Evolutionary conservation across 2,329 filamentous ascomycete species (phyloP), one percentile per base, ranked within the genome.

Genomic region (Alternaria burnsii): DNA sequence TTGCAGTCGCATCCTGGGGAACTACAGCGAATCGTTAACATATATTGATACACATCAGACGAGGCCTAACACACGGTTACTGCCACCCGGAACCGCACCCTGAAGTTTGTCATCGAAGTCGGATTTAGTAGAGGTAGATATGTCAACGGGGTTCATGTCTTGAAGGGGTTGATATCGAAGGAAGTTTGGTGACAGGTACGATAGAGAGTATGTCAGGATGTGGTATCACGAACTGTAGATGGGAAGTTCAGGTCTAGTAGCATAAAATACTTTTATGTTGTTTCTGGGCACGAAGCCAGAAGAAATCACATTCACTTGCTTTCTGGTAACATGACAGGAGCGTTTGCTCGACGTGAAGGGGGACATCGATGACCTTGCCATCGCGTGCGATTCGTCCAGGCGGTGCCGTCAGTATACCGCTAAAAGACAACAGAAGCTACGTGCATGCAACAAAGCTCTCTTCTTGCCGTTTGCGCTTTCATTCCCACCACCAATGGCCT

Each of bases 321-420:
- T 26, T 55, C 10, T 5, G 38, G 12, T 16, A 24, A 30, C 18
- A 5, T 22, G 46, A 42, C 24, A 22, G 7, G 10, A 40, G 48
- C 26, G 55, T 58, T 58, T 58, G 42, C 48, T 43, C 14, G 0
- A 34, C 11, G 34, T 41, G 14, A 48, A 32, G n/a, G 24, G 24
- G 32, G 26, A 30, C 2, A 26, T 22, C 11, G 30, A 24, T 34
- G n/a, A 26, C 20, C 12, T 52, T 10, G 20, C 20, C 14, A 20
- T 40, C 40, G 41, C 22, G 32, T 24, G 1, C 30, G 26, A 18
- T 14, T 8, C 30, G 41, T 16, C n/a, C 30, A 46, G n/a, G 41
- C 6, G 42, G 3, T 5, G 1, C 32, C 7, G 3, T 47, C 30
- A 55, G 30, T n/a, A 28, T 42, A n/a, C 12, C n/a, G 9, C 14